Base-by-base conservation (phyloP, 208 protist species). In the Leishmania tarentolae region DNA sequence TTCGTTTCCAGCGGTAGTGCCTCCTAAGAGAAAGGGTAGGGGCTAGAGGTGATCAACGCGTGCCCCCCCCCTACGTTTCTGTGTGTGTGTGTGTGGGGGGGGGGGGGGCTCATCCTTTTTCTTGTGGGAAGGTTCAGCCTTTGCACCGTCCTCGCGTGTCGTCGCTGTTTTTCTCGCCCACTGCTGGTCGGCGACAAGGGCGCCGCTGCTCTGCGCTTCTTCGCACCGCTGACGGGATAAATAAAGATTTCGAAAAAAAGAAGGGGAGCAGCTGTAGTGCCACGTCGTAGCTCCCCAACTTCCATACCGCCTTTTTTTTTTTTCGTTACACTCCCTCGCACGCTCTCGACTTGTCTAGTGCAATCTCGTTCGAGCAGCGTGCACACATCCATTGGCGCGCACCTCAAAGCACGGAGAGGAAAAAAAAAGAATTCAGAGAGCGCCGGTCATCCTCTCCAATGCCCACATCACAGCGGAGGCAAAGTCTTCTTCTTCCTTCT, bases 401-500 rank as follows among this genome's bases (percentile, higher is more conserved):
- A 24, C 47, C 9, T 44, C 28, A 40, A 5, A 40, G 42, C 70
- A 21, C 0, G 13, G 11, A 56, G n/a, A n/a, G n/a, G n/a, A 37
- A 42, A 44, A 61, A n/a, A 35, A 75, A 28, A 57, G 37, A 75
- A 13, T 2, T 76, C 72, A 76, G 24, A 11, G 7, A 31, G 0
- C 31, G 17, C 35, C 24, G 59, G 37, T 52, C 59, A 69, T 78
- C 75, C 52, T 24, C 40, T 35, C 57, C 75, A 66, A 40, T 19
- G 75, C 57, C 75, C 75, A 78, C 52, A 78, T 40, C 75, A 31
- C 42, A 65, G 75, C 75, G 5, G 37, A 24, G 52, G 75, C 28
- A n/a, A 78, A 78, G 52, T 24, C 40, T 17, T 78, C 75, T 40
- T 78, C 75, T 21, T 65, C 75, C 50, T 76, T 42, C 75, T 78